phyloP scores from a whole-genome alignment of 2,329 filamentous ascomycete species.

The Epichloe scottii region DNA sequence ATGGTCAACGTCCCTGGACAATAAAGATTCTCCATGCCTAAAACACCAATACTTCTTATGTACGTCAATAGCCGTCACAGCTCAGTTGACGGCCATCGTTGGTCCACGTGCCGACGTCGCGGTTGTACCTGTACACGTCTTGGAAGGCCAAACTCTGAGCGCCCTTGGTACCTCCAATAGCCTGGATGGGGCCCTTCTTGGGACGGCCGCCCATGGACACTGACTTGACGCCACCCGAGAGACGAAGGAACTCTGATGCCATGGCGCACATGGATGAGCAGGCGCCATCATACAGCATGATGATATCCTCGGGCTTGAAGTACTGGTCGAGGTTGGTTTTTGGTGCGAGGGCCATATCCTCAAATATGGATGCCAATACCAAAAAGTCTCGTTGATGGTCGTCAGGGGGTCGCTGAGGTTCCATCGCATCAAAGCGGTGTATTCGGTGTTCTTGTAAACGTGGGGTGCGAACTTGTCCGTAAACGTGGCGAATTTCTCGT shows the following conservation, averaged over 20 bases:
- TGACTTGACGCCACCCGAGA: slow-evolving; percentile 39
- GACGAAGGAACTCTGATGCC: slow-evolving; percentile 40
- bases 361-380: slow-evolving; percentile 22
- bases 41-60: too few species aligned
- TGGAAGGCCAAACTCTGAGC: slow-evolving; percentile 24
- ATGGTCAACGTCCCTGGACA: too few species aligned
- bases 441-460: slow-evolving; percentile 35
- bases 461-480: slow-evolving; percentile 31
- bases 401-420: slow-evolving; percentile 31
- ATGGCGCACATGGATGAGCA: slow-evolving; percentile 47
- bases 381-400: slow-evolving; percentile 23
- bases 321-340: slow-evolving; percentile 34
- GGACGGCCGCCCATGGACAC: slow-evolving; percentile 37
- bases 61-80: background rate
- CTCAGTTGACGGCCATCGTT: slow-evolving; percentile 10
- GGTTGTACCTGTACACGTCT: slow-evolving; percentile 16
- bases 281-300: slow-evolving; percentile 46
- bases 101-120: slow-evolving; percentile 12
- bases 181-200: slow-evolving; percentile 36
- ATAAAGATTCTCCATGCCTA: too few species aligned
- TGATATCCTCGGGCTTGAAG: slow-evolving; percentile 44
- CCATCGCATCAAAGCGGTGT: slow-evolving; percentile 40
- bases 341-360: slow-evolving; percentile 27
- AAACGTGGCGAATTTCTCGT: slow-evolving; percentile 36
- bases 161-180: slow-evolving; percentile 41